These are phyloP conservation scores for Pestalotiopsis fici DNA, from an alignment of 2,329 filamentous ascomycete genomes.

Conservation along the genomic window DNA sequence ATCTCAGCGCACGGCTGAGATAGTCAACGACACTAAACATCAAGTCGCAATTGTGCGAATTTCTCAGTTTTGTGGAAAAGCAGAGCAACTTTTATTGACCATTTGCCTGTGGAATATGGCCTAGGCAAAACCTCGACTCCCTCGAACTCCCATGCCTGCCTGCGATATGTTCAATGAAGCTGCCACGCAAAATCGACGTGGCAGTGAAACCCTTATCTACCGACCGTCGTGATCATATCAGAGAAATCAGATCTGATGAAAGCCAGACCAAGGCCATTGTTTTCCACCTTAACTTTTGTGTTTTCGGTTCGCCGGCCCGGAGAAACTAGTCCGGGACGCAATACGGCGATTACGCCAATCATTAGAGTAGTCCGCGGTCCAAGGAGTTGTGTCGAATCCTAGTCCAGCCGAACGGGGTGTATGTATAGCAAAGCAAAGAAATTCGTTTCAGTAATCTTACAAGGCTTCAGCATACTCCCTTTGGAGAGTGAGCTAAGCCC, in stretches of 20 bases:
- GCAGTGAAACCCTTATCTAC: background rate
- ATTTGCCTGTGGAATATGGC: conserved; percentile 4
- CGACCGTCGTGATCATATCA: conserved; percentile 1
- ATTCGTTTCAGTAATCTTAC: conserved; percentile 5
- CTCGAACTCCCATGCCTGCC: conserved; percentile 10
- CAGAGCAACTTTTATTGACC: conserved; percentile 13
- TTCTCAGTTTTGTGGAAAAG: background rate
- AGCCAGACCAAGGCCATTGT: background rate
- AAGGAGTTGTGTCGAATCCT: background rate
- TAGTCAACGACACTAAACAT: background rate
- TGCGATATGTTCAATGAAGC: background rate
- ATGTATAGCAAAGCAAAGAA: conserved; percentile 3
- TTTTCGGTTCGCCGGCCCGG: background rate
- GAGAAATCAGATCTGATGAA: background rate
- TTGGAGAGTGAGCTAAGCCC: background rate
- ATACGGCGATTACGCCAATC: background rate
- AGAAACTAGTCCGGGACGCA: background rate
- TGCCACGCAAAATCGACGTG: background rate
- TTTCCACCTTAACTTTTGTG: background rate
- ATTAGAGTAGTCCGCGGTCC: background rate
- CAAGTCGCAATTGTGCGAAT: background rate
- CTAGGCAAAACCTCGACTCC: conserved; percentile 4
- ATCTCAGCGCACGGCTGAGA: no score
- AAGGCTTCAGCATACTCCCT: background rate
- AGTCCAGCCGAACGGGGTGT: background rate